These are phyloP conservation scores for Chaetothyriales sp. DNA, from an alignment of 2,329 filamentous ascomycete species.

Conservation along the genomic window DNA sequence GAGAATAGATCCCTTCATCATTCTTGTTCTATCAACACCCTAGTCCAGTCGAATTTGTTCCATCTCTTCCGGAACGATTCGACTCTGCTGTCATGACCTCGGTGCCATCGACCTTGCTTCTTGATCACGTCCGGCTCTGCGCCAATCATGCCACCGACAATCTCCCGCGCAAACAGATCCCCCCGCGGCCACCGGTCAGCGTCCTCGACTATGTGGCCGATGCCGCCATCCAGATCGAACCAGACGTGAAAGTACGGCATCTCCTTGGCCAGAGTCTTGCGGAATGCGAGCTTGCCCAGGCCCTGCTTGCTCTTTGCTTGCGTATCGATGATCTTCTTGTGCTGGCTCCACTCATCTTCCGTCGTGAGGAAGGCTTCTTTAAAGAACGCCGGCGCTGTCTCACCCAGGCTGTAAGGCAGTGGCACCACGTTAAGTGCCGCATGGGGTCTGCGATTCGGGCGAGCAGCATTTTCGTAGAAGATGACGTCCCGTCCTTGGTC, in stretches of 20 bases:
- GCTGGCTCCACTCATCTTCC: conserved; percentile 91
- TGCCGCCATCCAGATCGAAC: conserved; percentile 81
- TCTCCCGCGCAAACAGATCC: conserved; percentile 82
- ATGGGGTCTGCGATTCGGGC: conserved; percentile 62
- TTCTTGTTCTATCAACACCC: conserved; percentile 38
- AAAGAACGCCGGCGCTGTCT: conserved; percentile 87
- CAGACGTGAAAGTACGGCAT: conserved; percentile 98
- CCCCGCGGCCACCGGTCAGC: conserved; percentile 70
- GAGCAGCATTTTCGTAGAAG: conserved; percentile 94
- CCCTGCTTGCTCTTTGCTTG: conserved; percentile 41
- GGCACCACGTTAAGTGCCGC: conserved; percentile 76
- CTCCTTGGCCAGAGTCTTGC: conserved; percentile 72
- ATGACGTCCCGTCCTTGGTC: conserved; percentile 81
- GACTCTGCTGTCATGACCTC: conserved; percentile 48
- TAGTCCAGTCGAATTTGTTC: conserved; percentile 86
- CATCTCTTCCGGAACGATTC: conserved; percentile 72
- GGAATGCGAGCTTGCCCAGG: conserved; percentile 66
- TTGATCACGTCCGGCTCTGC: conserved; percentile 68
- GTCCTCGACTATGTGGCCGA: conserved; percentile 89
- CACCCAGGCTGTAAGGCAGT: conserved; percentile 78
- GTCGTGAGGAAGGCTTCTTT: conserved; percentile 76
- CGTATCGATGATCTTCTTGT: conserved; percentile 88
- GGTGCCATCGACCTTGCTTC: conserved; percentile 73
- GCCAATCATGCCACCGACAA: conserved; percentile 85
- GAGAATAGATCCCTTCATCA: too few species aligned